Conservation (phyloP, 2,329 filamentous ascomycete genomes). For the Monosporascus sp. region DNA sequence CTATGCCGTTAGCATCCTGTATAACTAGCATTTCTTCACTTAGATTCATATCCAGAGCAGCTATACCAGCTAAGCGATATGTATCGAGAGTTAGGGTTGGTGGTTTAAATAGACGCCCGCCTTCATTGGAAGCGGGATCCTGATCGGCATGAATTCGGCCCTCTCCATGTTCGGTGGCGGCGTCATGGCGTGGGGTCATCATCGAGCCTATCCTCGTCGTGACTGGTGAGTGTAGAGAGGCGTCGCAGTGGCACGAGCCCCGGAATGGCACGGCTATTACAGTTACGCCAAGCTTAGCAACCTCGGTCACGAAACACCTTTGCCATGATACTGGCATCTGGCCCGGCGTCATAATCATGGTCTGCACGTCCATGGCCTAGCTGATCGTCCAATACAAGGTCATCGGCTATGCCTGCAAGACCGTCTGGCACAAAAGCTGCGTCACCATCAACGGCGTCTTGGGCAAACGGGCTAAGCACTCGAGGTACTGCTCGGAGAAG, state of each 20-base stretch:
- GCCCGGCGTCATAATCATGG: slow-evolving; percentile 38
- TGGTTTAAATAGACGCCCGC: slow-evolving; percentile 52
- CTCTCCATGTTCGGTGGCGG: slow-evolving; percentile 53
- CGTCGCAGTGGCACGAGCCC: slow-evolving; percentile 24
- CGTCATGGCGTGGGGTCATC: slow-evolving; percentile 50
- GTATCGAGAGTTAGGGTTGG: slow-evolving; percentile 55
- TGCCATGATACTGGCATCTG: slow-evolving; percentile 37
- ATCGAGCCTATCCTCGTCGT: slow-evolving; percentile 53
- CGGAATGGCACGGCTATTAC: slow-evolving; percentile 38
- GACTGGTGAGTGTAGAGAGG: slow-evolving; percentile 42
- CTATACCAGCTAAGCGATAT: slow-evolving; percentile 44
- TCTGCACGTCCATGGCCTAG: slow-evolving; percentile 35
- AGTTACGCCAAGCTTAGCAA: slow-evolving; percentile 29
- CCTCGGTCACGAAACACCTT: slow-evolving; percentile 28
- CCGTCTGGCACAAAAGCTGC: slow-evolving; percentile 42
- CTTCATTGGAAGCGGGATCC: slow-evolving; percentile 54
- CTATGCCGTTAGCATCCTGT: slow-evolving; percentile 53
- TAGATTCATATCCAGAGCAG: slow-evolving; percentile 51
- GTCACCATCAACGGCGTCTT: slow-evolving; percentile 34
- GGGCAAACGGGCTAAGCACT: slow-evolving; percentile 36
- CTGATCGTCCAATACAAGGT: slow-evolving; percentile 35
- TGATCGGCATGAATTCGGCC: slow-evolving; percentile 54
- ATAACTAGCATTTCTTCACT: slow-evolving; percentile 50
- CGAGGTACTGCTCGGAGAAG: slow-evolving; percentile 36
- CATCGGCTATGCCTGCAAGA: slow-evolving; percentile 35